These are phyloP conservation scores for Avena insularis DNA, from an alignment of 176 grass and related monocot genomes.

Conservation along the genomic window DNA sequence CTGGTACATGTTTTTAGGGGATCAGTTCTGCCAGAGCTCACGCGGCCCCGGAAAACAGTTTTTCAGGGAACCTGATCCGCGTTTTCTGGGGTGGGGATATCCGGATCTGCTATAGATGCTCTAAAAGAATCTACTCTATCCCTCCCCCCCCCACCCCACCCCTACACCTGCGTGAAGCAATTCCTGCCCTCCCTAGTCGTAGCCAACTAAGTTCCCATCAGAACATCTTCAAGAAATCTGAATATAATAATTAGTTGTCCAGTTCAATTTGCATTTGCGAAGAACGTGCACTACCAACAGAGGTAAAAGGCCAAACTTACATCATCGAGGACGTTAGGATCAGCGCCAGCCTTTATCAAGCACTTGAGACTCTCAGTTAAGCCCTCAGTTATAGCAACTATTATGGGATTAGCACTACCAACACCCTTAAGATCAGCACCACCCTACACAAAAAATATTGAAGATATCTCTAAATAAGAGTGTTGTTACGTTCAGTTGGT, in stretches of 20 bases:
- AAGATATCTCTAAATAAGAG: conserved; percentile 13
- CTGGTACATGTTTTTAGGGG: too few relatives aligned
- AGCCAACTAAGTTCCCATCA: not conserved
- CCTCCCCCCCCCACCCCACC: too few relatives aligned
- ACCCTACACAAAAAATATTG: conserved; percentile 41
- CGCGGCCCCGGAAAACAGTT: too few relatives aligned
- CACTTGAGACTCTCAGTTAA: conserved; percentile 40
- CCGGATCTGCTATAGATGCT: too few relatives aligned
- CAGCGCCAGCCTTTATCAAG: conserved; percentile 47
- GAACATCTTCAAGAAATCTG: conserved; percentile 4
- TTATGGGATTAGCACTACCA: conserved; percentile 32
- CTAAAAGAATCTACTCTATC: too few relatives aligned
- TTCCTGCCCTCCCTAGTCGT: not conserved
- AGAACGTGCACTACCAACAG: not conserved
- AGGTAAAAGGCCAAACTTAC: conserved; percentile 31
- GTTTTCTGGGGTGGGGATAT: too few relatives aligned
- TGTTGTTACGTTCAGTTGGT: not conserved
- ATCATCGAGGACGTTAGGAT: conserved; percentile 47
- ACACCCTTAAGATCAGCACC: conserved; percentile 52
- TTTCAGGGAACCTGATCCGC: too few relatives aligned
- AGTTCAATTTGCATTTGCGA: not conserved
- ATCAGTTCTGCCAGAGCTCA: too few relatives aligned
- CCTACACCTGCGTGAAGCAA: not conserved
- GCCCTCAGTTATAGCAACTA: conserved; percentile 23
- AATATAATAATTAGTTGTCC: not conserved